A percentile compares a stretch with the other conserved stretches of the same genome.
phyloP scores from a whole-genome alignment of 768 basidiomycete genomes.

The Hygrophorus pudorinus region DNA sequence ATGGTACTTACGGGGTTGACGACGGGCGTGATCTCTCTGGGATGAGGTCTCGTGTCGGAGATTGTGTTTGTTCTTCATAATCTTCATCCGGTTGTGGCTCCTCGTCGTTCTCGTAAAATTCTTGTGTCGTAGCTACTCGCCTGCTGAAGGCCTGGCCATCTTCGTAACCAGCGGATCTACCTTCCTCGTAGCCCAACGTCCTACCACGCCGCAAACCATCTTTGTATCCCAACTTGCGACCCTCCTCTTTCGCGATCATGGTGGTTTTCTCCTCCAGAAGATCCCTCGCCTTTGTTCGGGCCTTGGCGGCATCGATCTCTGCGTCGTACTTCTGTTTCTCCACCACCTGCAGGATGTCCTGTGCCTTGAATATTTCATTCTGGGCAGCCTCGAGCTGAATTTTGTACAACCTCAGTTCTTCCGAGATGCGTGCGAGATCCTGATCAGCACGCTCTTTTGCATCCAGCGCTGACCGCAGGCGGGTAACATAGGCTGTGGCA shows the following conservation, averaged over 20 bases:
- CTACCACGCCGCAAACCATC: conserved; percentile 31
- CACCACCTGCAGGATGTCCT: conserved; percentile 37
- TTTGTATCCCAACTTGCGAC: conserved; percentile 39
- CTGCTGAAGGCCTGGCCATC: conserved; percentile 15
- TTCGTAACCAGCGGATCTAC: conserved; percentile 7
- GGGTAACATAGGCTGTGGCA: not conserved
- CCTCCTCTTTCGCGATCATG: conserved; percentile 43
- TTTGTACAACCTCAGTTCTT: conserved; percentile 49
- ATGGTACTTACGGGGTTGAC: no score
- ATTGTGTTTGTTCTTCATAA: not conserved
- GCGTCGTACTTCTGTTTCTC: conserved; percentile 40
- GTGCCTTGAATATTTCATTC: conserved; percentile 46
- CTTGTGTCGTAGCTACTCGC: not conserved
- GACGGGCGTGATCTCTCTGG: not conserved
- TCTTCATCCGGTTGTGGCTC: conserved; percentile 1
- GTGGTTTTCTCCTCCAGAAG: conserved; percentile 37
- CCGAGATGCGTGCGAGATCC: conserved; percentile 7
- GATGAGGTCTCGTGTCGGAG: conserved; percentile 13
- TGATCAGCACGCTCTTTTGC: not conserved
- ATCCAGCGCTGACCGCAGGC: conserved; percentile 1
- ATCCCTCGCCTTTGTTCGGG: conserved; percentile 35
- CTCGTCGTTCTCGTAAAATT: conserved; percentile 6
- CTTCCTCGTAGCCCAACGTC: conserved; percentile 8
- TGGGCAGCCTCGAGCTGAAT: conserved; percentile 50
- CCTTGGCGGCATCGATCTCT: conserved; percentile 33